Evolutionary conservation across 257 asterid species (phyloP), one percentile per base, ranked within the genome.

Genomic region (Solanum medicagineum): DNA sequence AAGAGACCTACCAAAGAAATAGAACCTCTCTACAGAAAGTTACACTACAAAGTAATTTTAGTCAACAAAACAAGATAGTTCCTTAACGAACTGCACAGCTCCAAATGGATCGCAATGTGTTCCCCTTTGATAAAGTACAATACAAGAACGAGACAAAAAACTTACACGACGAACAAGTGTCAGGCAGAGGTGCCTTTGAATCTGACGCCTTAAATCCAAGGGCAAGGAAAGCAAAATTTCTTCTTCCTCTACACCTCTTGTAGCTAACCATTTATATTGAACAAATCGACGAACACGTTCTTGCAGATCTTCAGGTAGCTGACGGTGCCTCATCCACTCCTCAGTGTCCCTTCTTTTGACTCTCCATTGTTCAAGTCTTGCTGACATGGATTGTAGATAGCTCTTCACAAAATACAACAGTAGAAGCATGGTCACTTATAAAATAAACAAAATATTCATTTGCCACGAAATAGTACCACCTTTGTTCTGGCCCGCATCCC

Each of bases 311-410:
- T 90, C 94, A 22, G 99, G 98, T 2, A 95, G 88, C 87, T 95
- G 98, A 10, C 99, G 94, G 83, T 94, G 99, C 85, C 91, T 87
- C 99, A 95, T 94, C 99, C 98, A 95, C 85, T 95, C 99, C 87
- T 95, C 99, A 0, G 98, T 94, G 87, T 94, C 98, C 89, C 98
- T 88, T 85, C 97, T 87, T 81, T 88, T 92, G 36, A 92, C 91
- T 86, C 98, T 90, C 98, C 99, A 95, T 85, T 95, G 97, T 92
- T 95, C 99, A 7, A 95, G 95, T 86, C 99, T 93, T 74, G 97
- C 93, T 57, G 97, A 88, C 56, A 94, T 91, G 71, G 97, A 95
- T 93, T 94, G 94, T 86, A 95, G 93, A 91, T 90, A 95, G 81
- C 91, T 90, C 99, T 94, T 90, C 83, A 88, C 81, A 85, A 85